These are phyloP conservation scores for Colletotrichum costaricense DNA, from an alignment of 2,329 filamentous ascomycete species.

Conservation along the genomic window DNA sequence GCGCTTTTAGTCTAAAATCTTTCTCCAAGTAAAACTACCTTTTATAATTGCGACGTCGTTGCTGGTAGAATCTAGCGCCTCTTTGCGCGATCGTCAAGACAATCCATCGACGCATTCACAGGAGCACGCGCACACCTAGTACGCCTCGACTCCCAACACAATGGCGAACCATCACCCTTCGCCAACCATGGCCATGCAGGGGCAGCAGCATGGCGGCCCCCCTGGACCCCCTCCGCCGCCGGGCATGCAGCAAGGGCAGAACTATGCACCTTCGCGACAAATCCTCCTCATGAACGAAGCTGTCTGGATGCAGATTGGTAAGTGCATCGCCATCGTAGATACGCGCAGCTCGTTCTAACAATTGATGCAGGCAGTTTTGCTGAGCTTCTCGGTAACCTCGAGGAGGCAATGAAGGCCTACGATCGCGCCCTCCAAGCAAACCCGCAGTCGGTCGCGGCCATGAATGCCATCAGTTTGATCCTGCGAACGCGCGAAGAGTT, in stretches of 20 bases:
- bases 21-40: background rate
- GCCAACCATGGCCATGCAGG: conserved; percentile 79
- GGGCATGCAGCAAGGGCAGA: conserved; percentile 62
- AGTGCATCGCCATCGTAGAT: conserved; percentile 44
- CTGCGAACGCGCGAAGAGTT: conserved; percentile 94
- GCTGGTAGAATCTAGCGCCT: conserved; percentile 8
- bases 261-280: conserved; percentile 77
- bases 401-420: conserved; percentile 90
- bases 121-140: conserved; percentile 23
- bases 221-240: conserved; percentile 70
- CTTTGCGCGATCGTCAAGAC: conserved; percentile 35
- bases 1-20: background rate
- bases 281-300: conserved; percentile 84
- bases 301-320: conserved; percentile 95
- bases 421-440: conserved; percentile 91
- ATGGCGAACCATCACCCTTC: conserved; percentile 87
- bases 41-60: conserved; percentile 10
- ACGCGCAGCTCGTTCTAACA: conserved; percentile 42
- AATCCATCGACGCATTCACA: conserved; percentile 33
- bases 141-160: conserved; percentile 38
- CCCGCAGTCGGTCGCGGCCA: conserved; percentile 86
- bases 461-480: conserved; percentile 94
- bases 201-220: conserved; percentile 74
- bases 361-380: conserved; percentile 77
- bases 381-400: conserved; percentile 87